Conservation (phyloP, 805 yeast genomes). For the Starmerella sp. region DNA sequence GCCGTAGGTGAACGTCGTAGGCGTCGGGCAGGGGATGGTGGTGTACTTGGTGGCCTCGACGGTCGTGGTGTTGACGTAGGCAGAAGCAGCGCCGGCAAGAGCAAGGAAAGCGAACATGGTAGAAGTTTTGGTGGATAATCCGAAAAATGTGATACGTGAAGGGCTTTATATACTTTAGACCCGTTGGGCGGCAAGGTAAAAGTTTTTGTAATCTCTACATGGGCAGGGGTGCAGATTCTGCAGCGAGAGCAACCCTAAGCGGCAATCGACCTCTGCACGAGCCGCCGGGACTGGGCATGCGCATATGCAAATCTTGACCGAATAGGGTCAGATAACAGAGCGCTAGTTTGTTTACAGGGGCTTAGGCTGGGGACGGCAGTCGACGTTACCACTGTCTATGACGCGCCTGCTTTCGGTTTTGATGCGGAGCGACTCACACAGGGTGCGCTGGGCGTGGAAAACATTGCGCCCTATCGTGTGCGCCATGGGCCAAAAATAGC, state of each 20-base stretch:
- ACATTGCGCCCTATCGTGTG: neutral
- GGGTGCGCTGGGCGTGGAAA: neutral
- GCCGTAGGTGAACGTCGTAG: conserved; percentile 21
- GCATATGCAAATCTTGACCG: neutral
- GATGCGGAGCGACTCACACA: too few relatives aligned
- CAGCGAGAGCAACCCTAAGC: neutral
- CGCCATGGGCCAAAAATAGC: neutral
- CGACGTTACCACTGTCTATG: too few relatives aligned
- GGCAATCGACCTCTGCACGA: neutral
- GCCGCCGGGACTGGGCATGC: neutral
- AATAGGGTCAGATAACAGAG: too few relatives aligned
- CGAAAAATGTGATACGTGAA: neutral
- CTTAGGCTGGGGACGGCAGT: too few relatives aligned
- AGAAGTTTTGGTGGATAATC: neutral
- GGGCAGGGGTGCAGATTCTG: neutral
- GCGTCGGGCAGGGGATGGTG: conserved; percentile 20
- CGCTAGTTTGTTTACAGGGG: too few relatives aligned
- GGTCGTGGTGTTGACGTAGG: conserved; percentile 17
- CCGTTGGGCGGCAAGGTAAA: neutral
- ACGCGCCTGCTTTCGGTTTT: too few relatives aligned
- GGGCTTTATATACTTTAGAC: neutral
- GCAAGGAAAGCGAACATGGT: conserved; percentile 27
- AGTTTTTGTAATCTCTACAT: neutral
- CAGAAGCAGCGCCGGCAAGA: conserved; percentile 46
- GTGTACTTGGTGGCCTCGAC: conserved; percentile 20